A percentile compares a stretch with the other conserved stretches of the same genome.
phyloP scores from a whole-genome alignment of 2,329 filamentous ascomycete genomes.

The Paraphaeosphaeria sporulosa region DNA sequence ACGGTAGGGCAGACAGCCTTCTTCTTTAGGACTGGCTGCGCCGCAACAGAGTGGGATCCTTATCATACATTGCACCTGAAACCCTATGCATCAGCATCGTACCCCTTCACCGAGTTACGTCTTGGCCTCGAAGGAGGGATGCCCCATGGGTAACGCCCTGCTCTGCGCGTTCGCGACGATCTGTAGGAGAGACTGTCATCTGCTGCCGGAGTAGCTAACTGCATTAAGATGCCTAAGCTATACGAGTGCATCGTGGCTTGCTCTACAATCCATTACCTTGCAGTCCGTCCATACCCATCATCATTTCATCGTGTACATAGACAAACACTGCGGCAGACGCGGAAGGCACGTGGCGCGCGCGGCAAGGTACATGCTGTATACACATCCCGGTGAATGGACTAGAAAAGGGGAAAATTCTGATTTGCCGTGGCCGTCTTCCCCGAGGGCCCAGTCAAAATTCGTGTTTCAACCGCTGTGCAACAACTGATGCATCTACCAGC shows the following conservation, averaged over 20 bases:
- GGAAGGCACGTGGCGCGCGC: background rate
- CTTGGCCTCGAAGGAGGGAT: background rate
- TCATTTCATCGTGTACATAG: background rate
- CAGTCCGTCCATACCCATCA: background rate
- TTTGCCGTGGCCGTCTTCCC: background rate
- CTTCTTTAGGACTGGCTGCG: background rate
- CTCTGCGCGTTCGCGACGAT: background rate
- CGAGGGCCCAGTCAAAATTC: background rate
- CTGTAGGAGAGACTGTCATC: too few relatives aligned
- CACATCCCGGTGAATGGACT: background rate
- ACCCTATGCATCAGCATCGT: background rate
- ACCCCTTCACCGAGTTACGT: background rate
- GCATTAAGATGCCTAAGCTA: background rate
- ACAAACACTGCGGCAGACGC: background rate
- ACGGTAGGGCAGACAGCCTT: background rate
- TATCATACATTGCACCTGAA: background rate
- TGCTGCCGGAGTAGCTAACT: background rate
- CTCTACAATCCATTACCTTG: background rate
- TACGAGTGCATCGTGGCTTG: background rate
- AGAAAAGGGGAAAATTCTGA: background rate
- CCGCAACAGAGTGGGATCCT: background rate
- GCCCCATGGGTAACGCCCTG: background rate
- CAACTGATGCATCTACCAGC: background rate
- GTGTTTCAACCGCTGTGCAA: background rate
- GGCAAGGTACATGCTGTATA: background rate